phyloP scores from a whole-genome alignment of 164 flowering plant genomes.

The Echeveria elegans region DNA sequence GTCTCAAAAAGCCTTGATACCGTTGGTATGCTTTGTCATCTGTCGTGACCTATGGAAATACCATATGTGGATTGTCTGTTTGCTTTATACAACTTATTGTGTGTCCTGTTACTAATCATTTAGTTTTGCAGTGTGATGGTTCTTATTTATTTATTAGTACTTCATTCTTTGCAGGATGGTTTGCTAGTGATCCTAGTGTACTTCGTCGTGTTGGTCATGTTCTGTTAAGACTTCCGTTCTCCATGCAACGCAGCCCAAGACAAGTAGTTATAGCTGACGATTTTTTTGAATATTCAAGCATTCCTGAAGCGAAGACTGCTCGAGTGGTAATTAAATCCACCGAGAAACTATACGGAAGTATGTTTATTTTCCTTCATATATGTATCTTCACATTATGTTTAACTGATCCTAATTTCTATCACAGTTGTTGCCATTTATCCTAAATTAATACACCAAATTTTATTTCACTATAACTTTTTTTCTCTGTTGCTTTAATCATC shows the following conservation, averaged over 20 bases:
- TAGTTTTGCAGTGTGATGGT: too few relatives aligned
- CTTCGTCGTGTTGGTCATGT: conserved; percentile 80
- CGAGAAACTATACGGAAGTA: conserved; percentile 93
- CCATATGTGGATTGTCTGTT: too few relatives aligned
- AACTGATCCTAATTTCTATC: background rate
- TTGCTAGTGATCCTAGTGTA: conserved; percentile 73
- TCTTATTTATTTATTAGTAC: background rate
- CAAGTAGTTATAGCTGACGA: conserved; percentile 78
- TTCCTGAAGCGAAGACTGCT: conserved; percentile 38
- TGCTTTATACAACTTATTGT: too few relatives aligned
- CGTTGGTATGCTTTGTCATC: too few relatives aligned
- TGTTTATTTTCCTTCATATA: conserved; percentile 18
- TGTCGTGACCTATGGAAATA: too few relatives aligned
- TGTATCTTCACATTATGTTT: conserved; percentile 2
- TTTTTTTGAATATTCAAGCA: conserved; percentile 46
- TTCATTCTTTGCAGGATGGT: conserved; percentile 53
- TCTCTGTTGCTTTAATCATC: background rate
- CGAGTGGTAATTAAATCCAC: conserved; percentile 62
- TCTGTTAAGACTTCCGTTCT: conserved; percentile 66
- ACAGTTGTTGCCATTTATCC: background rate
- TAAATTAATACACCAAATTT: too few relatives aligned
- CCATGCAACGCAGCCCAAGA: conserved; percentile 58
- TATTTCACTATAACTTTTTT: background rate
- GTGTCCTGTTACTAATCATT: background rate
- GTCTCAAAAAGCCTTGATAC: too few relatives aligned